These are phyloP conservation scores for Piper betle DNA, from an alignment of 164 flowering plant species.

Conservation along the genomic window DNA sequence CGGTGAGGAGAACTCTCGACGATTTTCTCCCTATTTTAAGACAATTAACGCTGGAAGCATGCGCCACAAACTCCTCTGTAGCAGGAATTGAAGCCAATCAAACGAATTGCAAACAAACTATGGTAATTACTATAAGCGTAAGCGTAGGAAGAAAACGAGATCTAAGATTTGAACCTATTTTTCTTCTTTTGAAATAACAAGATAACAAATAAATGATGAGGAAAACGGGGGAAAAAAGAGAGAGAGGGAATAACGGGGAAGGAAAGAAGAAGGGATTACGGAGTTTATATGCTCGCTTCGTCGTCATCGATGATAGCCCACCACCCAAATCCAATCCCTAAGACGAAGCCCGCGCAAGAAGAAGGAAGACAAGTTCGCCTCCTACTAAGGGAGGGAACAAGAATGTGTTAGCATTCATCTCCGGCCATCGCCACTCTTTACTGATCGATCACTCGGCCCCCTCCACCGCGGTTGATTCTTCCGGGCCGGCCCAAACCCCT, in stretches of 20 bases:
- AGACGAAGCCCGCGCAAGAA: not conserved
- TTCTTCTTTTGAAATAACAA: too few relatives aligned
- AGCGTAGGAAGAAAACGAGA: not conserved
- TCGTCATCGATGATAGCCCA: conserved; percentile 25
- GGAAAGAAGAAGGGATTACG: conserved; percentile 39
- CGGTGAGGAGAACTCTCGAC: conserved; percentile 87
- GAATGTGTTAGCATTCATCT: too few relatives aligned
- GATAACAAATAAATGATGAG: not conserved
- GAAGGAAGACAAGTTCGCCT: too few relatives aligned
- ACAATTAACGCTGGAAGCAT: conserved; percentile 80
- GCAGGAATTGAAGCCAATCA: conserved; percentile 16
- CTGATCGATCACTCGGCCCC: too few relatives aligned
- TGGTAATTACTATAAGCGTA: not conserved
- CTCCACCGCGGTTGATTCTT: too few relatives aligned
- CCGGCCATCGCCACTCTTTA: too few relatives aligned
- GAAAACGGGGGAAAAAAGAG: not conserved
- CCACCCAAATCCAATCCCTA: not conserved
- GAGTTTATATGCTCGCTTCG: conserved; percentile 76
- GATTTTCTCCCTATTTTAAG: conserved; percentile 90
- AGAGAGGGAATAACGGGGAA: too few relatives aligned
- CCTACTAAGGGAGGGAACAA: too few relatives aligned
- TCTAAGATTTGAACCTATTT: not conserved
- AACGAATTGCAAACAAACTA: not conserved
- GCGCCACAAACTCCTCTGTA: conserved; percentile 97
- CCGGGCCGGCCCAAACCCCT: too few relatives aligned